Evolutionary conservation across 2,329 filamentous ascomycete genomes (phyloP), one percentile per base, ranked within the genome.

Genomic region (Botrytis paeoniae): DNA sequence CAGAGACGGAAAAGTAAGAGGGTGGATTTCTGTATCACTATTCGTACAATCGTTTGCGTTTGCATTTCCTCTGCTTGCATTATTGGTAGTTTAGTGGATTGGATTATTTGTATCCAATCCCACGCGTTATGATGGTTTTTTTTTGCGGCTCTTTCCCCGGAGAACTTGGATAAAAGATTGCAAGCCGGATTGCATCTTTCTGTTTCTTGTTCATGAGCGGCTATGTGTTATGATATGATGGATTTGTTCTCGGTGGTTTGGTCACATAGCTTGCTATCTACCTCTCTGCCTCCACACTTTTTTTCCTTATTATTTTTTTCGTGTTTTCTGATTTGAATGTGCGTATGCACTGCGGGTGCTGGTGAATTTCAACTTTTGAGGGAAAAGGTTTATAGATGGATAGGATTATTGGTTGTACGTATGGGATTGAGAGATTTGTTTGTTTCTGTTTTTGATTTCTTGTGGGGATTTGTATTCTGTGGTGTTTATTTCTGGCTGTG

Each of bases 11-110:
- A 54, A n/a, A 59, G 37, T 66, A 35, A 57, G 18, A 54, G 43
- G 61, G 61, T 57, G 61, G 41, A 41, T 48, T 43, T 39, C 64
- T 70, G 71, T 73, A 62, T 57, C n/a, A 70, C 39, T 35, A 59
- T 72, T 66, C 41, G 20, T 59, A 61, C 63, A 10, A 41, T 66
- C 35, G 3, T 57, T 73, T 60, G 57, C 57, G 20, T 63, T 48
- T 39, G 60, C 35, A 39, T 63, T 66, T 51, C 35, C 10, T 57
- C 29, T n/a, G 22, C 6, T 48, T 57, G 57, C 71, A 71, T 41
- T 57, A 41, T 72, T 75, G 73, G 69, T 71, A 60, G 65, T 73
- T 35, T 41, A 43, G 39, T 57, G 51, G 35, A 32, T 41, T 69
- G 65, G 65, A 57, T 32, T 57, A 39, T 29, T 32, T 37, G 37